phyloP scores from a whole-genome alignment of 2,329 filamentous ascomycete genomes.

The Claviceps arundinis region DNA sequence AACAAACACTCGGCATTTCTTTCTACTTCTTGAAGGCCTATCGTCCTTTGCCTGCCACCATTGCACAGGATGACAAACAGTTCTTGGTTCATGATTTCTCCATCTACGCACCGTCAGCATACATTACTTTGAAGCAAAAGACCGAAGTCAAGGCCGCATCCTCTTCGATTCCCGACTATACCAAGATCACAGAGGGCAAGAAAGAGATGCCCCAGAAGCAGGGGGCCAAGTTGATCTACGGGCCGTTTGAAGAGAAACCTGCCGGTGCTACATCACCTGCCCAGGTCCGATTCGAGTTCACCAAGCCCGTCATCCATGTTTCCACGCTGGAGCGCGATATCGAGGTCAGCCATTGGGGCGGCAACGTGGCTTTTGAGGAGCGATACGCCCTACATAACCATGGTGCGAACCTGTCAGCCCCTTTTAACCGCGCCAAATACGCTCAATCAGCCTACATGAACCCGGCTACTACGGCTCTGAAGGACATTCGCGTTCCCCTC shows the following conservation, averaged over 20 bases:
- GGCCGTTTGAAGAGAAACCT: slow-evolving; percentile 72
- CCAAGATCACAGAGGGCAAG: slow-evolving; percentile 49
- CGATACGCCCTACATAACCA: slow-evolving; percentile 79
- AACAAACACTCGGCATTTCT: slow-evolving; percentile 77
- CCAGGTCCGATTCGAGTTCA: slow-evolving; percentile 85
- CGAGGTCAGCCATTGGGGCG: slow-evolving; percentile 96
- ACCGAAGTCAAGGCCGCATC: slow-evolving; percentile 86
- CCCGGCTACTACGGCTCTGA: slow-evolving; percentile 64
- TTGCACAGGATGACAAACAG: slow-evolving; percentile 76
- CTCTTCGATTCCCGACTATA: slow-evolving; percentile 72
- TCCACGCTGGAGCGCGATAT: slow-evolving; percentile 75
- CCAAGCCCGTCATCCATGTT: slow-evolving; percentile 74
- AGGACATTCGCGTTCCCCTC: slow-evolving; percentile 69
- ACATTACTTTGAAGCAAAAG: slow-evolving; percentile 84
- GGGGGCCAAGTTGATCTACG: slow-evolving; percentile 78
- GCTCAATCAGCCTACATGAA: slow-evolving; percentile 61
- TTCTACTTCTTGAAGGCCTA: slow-evolving; percentile 74
- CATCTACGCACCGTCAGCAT: slow-evolving; percentile 71
- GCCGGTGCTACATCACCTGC: slow-evolving; percentile 62
- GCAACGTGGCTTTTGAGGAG: slow-evolving; percentile 91
- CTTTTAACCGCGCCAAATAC: slow-evolving; percentile 69
- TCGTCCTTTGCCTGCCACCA: slow-evolving; percentile 63
- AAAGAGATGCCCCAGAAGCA: slow-evolving; percentile 64
- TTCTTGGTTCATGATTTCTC: slow-evolving; percentile 79
- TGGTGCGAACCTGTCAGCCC: slow-evolving; percentile 61